These are phyloP conservation scores for Alisma plantagoaquatica DNA, from an alignment of 106 monocot species.

Conservation along the genomic window DNA sequence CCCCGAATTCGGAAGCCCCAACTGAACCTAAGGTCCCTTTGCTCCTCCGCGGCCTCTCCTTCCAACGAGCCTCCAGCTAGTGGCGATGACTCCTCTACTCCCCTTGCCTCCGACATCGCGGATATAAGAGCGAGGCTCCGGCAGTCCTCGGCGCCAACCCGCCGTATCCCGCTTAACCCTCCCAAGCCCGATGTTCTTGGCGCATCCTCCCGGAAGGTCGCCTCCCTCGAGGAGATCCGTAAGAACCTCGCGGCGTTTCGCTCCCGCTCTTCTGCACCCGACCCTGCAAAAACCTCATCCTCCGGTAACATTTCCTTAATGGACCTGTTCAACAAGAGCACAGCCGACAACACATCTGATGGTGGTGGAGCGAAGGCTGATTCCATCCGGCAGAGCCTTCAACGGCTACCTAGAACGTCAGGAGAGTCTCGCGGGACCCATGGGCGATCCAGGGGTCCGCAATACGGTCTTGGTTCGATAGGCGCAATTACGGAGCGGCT, in stretches of 20 bases:
- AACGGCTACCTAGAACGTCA: too few relatives aligned
- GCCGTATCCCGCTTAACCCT: conserved; percentile 35
- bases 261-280: conserved; percentile 6
- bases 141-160: conserved; percentile 21
- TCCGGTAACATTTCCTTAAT: conserved; percentile 34
- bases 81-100: background rate
- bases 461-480: too few relatives aligned
- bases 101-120: conserved; percentile 37
- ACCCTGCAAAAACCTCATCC: background rate
- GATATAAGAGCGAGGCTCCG: conserved; percentile 66
- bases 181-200: conserved; percentile 19
- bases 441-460: too few relatives aligned
- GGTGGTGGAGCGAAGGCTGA: too few relatives aligned
- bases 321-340: conserved; percentile 53
- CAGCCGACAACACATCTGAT: conserved; percentile 1
- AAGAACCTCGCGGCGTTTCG: conserved; percentile 57
- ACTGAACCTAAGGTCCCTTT: background rate
- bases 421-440: too few relatives aligned
- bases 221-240: conserved; percentile 58
- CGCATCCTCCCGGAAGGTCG: conserved; percentile 1
- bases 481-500: too few relatives aligned
- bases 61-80: conserved; percentile 15
- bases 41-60: conserved; percentile 17
- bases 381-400: too few relatives aligned
- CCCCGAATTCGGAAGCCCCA: conserved; percentile 9